These are phyloP conservation scores for Tricharina praecox DNA, from an alignment of 495 filamentous ascomycete genomes.

Conservation along the genomic window DNA sequence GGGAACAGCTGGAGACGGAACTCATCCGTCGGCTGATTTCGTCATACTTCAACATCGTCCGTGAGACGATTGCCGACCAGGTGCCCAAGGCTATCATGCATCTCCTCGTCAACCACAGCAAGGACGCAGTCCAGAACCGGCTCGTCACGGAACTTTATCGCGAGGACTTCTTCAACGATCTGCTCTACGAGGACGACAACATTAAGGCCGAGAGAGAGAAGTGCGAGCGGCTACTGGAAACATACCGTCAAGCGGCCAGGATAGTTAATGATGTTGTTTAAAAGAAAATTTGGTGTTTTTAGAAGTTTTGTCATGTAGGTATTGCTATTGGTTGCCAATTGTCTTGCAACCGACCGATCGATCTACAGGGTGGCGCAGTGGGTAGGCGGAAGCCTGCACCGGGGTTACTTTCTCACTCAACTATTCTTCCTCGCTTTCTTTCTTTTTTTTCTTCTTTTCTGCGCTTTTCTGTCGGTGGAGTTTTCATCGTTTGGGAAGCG, in stretches of 20 bases:
- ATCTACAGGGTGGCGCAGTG: too few species aligned
- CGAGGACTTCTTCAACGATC: constrained; percentile 78
- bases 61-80: constrained; percentile 91
- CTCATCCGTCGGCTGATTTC: constrained; percentile 89
- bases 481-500: background rate
- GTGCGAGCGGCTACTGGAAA: constrained; percentile 83
- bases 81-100: constrained; percentile 99
- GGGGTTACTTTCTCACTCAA: too few species aligned
- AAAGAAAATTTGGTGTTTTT: constrained; percentile 6
- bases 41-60: constrained; percentile 96
- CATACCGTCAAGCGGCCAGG: constrained; percentile 91
- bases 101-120: constrained; percentile 91
- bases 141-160: constrained; percentile 91
- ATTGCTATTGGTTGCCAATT: constrained; percentile 1
- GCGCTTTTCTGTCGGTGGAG: too few species aligned
- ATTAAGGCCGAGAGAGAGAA: constrained; percentile 97
- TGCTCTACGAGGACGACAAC: constrained; percentile 91
- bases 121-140: constrained; percentile 91
- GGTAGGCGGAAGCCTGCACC: too few species aligned
- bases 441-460: background rate
- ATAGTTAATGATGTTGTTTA: constrained; percentile 94
- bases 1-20: constrained; percentile 92
- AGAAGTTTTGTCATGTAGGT: background rate
- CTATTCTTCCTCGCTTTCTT: background rate
- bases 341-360: background rate